These are phyloP conservation scores for Coniochaeta sp. DNA, from an alignment of 2,329 filamentous ascomycete genomes.

Conservation along the genomic window DNA sequence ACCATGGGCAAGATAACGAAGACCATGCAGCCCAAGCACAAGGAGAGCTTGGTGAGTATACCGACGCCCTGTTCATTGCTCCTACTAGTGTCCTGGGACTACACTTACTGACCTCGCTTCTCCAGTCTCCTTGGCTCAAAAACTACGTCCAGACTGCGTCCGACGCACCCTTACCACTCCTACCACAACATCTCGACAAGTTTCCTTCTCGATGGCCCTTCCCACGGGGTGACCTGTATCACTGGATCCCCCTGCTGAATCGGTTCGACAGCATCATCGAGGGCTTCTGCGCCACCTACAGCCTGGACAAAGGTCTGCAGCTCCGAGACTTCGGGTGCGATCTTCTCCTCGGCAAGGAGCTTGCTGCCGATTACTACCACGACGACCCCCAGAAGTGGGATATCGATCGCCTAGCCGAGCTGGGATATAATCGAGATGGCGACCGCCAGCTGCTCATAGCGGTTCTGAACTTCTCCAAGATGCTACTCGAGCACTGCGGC, in stretches of 20 bases:
- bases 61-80: not conserved
- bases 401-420: conserved; percentile 37
- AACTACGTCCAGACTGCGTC: conserved; percentile 69
- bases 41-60: conserved; percentile 54
- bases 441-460: conserved; percentile 74
- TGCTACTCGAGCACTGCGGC: conserved; percentile 89
- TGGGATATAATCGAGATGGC: conserved; percentile 65
- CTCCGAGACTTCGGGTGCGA: conserved; percentile 63
- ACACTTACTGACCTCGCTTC: conserved; percentile 17
- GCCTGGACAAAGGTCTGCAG: conserved; percentile 73
- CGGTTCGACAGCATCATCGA: conserved; percentile 88
- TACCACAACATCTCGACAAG: conserved; percentile 67
- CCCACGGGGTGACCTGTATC: conserved; percentile 89
- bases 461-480: conserved; percentile 76
- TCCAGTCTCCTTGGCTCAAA: conserved; percentile 78
- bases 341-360: conserved; percentile 52
- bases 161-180: conserved; percentile 61
- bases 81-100: not conserved
- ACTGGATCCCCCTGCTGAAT: conserved; percentile 94
- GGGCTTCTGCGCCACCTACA: conserved; percentile 72
- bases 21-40: conserved; percentile 58
- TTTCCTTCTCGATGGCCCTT: conserved; percentile 94
- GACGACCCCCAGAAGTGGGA: conserved; percentile 39
- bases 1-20: conserved; percentile 65
- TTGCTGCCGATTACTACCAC: conserved; percentile 40